These are phyloP conservation scores for Kluyveromyces siamensis DNA, from an alignment of 805 yeast genomes.

Conservation along the genomic window DNA sequence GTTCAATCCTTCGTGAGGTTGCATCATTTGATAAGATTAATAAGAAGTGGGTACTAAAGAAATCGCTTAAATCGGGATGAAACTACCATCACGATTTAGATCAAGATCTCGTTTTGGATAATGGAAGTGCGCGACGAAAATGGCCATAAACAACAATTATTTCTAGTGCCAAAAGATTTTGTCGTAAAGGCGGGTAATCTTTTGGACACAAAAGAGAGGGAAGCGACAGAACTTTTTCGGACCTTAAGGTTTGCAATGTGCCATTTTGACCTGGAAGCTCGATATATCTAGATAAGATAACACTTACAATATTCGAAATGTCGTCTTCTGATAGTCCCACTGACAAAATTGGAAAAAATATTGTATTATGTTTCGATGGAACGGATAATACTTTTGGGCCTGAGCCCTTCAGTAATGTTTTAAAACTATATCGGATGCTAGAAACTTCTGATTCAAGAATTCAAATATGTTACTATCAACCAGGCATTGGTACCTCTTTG, in stretches of 20 bases:
- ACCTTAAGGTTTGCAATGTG: not conserved
- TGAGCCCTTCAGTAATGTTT: slow-evolving; percentile 43
- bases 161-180: not conserved
- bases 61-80: slow-evolving; percentile 3
- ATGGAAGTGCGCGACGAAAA: no score
- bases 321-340: not conserved
- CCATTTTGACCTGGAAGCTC: not conserved
- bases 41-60: slow-evolving; percentile 59
- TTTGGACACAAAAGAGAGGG: not conserved
- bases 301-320: not conserved
- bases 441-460: slow-evolving; percentile 33
- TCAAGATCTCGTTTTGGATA: no score
- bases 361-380: slow-evolving; percentile 55
- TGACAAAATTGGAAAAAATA: slow-evolving; percentile 26
- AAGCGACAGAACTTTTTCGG: not conserved
- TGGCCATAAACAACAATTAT: no score
- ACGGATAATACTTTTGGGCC: slow-evolving; percentile 52
- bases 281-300: not conserved
- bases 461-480: slow-evolving; percentile 57
- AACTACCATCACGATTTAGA: not conserved
- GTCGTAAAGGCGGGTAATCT: slow-evolving; percentile 3
- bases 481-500: slow-evolving; percentile 54
- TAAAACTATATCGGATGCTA: slow-evolving; percentile 43
- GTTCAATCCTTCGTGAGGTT: slow-evolving; percentile 60
- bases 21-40: slow-evolving; percentile 55